Percentiles rank a stretch among this genome's conserved stretches.
These are phyloP conservation scores for Penicilliopsis zonata DNA, from an alignment of 495 filamentous ascomycete species.

Conservation along the genomic window DNA sequence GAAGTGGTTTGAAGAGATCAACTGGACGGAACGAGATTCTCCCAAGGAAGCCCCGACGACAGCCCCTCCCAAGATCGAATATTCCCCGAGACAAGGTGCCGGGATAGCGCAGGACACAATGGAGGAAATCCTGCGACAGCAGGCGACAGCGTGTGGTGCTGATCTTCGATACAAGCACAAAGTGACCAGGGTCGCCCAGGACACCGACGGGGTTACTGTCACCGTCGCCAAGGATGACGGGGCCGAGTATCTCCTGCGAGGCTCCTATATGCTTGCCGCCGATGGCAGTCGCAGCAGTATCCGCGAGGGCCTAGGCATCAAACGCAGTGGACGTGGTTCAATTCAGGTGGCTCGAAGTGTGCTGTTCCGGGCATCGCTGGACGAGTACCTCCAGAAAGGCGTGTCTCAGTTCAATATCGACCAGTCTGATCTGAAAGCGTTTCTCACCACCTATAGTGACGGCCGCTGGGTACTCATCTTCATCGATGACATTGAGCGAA, in stretches of 20 bases:
- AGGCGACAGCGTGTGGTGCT: constrained; percentile 15
- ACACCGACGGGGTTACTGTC: constrained; percentile 8
- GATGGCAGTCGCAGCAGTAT: constrained; percentile 20
- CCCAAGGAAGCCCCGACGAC: constrained; percentile 4
- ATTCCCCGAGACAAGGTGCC: constrained; percentile 8
- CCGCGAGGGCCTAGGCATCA: constrained; percentile 14
- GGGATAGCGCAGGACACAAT: constrained; percentile 19
- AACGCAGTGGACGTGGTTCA: constrained; percentile 15
- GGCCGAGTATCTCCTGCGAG: constrained; percentile 5
- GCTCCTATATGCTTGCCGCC: constrained; percentile 20
- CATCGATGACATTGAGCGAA: constrained; percentile 14
- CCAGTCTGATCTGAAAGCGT: constrained; percentile 9
- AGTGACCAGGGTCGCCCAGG: constrained; percentile 9
- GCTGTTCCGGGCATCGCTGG: constrained; percentile 20
- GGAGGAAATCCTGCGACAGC: constrained; percentile 13
- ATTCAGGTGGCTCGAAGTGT: constrained; percentile 28
- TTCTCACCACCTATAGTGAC: constrained; percentile 16
- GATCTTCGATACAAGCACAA: constrained; percentile 14
- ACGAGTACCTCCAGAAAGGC: constrained; percentile 9
- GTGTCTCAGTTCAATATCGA: constrained; percentile 15
- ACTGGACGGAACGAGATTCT: constrained; percentile 16
- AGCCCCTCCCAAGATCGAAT: constrained; percentile 4
- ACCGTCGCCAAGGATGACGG: constrained; percentile 6
- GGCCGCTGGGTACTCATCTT: constrained; percentile 19
- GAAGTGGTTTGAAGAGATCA: constrained; percentile 13